Percentiles rank a stretch among this genome's conserved stretches.
Conservation (phyloP, 2,329 filamentous ascomycete genomes). For the Neobulgaria alba region DNA sequence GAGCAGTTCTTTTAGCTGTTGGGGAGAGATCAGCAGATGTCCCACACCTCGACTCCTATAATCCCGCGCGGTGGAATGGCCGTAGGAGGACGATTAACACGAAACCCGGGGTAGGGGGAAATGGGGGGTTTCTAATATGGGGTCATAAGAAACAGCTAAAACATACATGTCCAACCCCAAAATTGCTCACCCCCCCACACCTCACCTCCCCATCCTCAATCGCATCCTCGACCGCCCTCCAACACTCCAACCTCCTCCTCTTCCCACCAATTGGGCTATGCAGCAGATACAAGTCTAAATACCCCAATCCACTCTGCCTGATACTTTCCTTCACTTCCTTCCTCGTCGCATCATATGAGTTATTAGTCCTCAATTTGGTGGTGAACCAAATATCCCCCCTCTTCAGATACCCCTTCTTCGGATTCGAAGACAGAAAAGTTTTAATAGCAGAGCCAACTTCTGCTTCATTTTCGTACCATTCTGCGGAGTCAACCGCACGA, state of each 20-base stretch:
- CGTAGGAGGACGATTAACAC: no score
- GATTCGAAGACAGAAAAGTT: constrained; percentile 38
- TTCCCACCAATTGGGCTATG: constrained; percentile 73
- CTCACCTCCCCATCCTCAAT: constrained; percentile 61
- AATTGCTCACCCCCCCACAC: constrained; percentile 71
- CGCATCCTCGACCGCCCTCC: constrained; percentile 70
- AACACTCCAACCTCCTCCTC: constrained; percentile 59
- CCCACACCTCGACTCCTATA: no score
- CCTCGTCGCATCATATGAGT: constrained; percentile 58
- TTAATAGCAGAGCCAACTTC: constrained; percentile 63
- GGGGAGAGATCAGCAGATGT: not conserved
- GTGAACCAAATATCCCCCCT: constrained; percentile 72
- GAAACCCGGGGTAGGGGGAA: no score
- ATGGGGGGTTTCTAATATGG: no score
- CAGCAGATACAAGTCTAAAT: constrained; percentile 72
- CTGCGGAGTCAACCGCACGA: constrained; percentile 43
- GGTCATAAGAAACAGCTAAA: not conserved
- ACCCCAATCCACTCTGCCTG: constrained; percentile 56
- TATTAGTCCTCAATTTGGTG: constrained; percentile 59
- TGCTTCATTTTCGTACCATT: constrained; percentile 59
- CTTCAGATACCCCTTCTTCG: constrained; percentile 44
- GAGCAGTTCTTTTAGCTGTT: constrained; percentile 25
- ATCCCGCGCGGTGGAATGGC: no score
- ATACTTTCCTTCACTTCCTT: constrained; percentile 58
- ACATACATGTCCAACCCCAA: constrained; percentile 62